A percentile compares a stretch with the other conserved stretches of the same genome.
Evolutionary conservation across 148 eudicot species (phyloP).

Genomic region (Fagopyrum esculentum): DNA sequence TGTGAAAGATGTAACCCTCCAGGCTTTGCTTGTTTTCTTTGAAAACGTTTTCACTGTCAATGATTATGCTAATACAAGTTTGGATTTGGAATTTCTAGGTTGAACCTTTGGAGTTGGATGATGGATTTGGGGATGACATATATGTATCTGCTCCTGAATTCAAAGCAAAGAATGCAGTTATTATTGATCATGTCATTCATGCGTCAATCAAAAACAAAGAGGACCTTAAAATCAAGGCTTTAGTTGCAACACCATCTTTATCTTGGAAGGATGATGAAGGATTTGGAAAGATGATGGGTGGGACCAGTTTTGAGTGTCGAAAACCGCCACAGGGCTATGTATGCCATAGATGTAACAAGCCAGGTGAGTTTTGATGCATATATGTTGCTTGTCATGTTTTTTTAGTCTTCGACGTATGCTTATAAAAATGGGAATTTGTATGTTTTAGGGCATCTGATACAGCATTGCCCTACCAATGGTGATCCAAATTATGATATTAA

Average conservation of each 20-base stretch:
- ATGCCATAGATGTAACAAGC: slow-evolving; percentile 78
- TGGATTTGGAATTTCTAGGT: slow-evolving; percentile 25
- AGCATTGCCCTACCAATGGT: slow-evolving; percentile 91
- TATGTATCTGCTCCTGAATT: slow-evolving; percentile 59
- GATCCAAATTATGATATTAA: slow-evolving; percentile 66
- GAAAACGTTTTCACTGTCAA: no score
- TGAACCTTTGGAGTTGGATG: slow-evolving; percentile 82
- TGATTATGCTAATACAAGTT: neutral
- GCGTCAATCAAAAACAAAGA: slow-evolving; percentile 64
- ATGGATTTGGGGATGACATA: slow-evolving; percentile 79
- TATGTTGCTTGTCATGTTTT: neutral
- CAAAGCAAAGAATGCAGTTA: slow-evolving; percentile 18
- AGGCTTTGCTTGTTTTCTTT: neutral
- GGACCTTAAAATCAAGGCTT: slow-evolving; percentile 65
- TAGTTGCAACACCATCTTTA: slow-evolving; percentile 60
- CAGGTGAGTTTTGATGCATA: slow-evolving; percentile 40
- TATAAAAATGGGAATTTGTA: neutral
- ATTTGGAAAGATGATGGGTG: slow-evolving; percentile 56
- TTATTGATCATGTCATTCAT: slow-evolving; percentile 13
- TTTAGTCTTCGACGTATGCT: neutral
- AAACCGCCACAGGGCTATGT: slow-evolving; percentile 83
- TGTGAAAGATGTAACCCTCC: slow-evolving; percentile 33
- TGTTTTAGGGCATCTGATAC: slow-evolving; percentile 79
- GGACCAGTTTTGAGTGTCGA: slow-evolving; percentile 47
- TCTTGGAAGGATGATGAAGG: slow-evolving; percentile 46